These are phyloP conservation scores for Colletotrichum somersetense DNA, from an alignment of 2,329 filamentous ascomycete species.

Conservation along the genomic window DNA sequence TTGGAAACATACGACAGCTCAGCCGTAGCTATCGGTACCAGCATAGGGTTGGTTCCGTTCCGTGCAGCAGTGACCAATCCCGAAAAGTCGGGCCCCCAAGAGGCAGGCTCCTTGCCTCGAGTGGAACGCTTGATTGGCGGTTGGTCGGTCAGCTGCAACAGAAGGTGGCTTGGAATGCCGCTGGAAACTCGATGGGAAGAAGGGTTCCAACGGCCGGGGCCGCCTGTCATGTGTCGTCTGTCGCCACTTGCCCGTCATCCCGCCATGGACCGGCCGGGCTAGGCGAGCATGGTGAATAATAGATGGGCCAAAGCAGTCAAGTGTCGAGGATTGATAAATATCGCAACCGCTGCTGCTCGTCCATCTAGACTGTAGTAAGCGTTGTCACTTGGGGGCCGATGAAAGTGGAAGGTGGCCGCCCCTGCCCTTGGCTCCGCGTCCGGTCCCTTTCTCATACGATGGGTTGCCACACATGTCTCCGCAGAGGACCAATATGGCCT, in stretches of 20 bases:
- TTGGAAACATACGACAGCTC: constrained; percentile 13
- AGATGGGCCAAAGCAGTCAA: constrained; percentile 7
- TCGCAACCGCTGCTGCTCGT: constrained; percentile 23
- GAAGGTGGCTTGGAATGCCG: constrained; percentile 17
- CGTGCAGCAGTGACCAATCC: constrained; percentile 1
- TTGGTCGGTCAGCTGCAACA: constrained; percentile 13
- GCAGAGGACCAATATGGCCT: constrained; percentile 30
- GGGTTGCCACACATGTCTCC: constrained; percentile 9
- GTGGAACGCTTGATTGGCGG: background rate
- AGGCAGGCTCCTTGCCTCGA: background rate
- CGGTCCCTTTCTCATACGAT: constrained; percentile 36
- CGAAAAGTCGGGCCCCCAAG: background rate
- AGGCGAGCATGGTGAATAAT: background rate
- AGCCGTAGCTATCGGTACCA: background rate
- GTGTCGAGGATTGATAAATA: constrained; percentile 11
- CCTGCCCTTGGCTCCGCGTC: constrained; percentile 29
- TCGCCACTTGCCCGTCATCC: background rate
- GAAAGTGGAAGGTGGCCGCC: constrained; percentile 36
- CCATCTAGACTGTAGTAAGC: constrained; percentile 6
- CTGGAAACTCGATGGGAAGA: constrained; percentile 11
- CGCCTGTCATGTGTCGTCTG: background rate
- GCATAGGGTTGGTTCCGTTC: background rate
- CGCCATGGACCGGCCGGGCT: constrained; percentile 5
- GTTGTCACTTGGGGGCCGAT: constrained; percentile 41
- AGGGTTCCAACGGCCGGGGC: background rate